Percentiles rank a stretch among this genome's conserved stretches.
phyloP scores from a whole-genome alignment of 257 asterid genomes.

The Fraxinus cuspidata region DNA sequence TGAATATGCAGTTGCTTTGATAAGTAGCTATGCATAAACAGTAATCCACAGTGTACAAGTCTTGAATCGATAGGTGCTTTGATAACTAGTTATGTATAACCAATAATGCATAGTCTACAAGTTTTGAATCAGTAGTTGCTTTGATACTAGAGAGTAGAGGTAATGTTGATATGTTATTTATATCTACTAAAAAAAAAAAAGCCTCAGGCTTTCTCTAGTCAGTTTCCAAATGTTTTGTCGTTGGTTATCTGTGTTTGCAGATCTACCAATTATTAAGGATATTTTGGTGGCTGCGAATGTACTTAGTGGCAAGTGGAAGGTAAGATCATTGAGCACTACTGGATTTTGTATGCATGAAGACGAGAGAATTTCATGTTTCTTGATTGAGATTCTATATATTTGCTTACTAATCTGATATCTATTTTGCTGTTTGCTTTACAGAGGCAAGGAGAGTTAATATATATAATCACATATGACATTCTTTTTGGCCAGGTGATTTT shows the following conservation, averaged over 20 bases:
- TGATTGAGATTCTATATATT: not conserved
- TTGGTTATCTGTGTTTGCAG: slow-evolving; percentile 38
- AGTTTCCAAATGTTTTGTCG: not conserved
- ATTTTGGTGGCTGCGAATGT: slow-evolving; percentile 61
- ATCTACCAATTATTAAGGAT: slow-evolving; percentile 75
- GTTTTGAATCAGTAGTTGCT: slow-evolving; percentile 1
- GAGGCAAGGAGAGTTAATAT: slow-evolving; percentile 76
- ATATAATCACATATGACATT: slow-evolving; percentile 67
- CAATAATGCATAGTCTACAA: not conserved
- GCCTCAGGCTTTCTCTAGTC: not conserved
- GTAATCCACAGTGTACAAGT: not conserved
- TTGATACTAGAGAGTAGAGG: not conserved
- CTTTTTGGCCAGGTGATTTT: slow-evolving; percentile 78
- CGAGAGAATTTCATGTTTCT: not conserved
- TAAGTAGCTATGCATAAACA: not conserved
- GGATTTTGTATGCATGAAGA: not conserved
- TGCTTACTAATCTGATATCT: not conserved
- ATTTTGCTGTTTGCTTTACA: slow-evolving; percentile 41
- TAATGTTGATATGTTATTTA: not conserved
- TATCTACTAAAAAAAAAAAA: not conserved
- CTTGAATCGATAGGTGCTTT: not conserved
- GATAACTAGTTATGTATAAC: slow-evolving; percentile 1
- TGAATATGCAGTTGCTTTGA: not conserved
- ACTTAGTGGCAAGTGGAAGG: slow-evolving; percentile 82
- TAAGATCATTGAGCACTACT: slow-evolving; percentile 23